Evolutionary conservation across 345 rosid species (phyloP), one percentile per base, ranked within the genome.

Genomic region (Turnera subulata): DNA sequence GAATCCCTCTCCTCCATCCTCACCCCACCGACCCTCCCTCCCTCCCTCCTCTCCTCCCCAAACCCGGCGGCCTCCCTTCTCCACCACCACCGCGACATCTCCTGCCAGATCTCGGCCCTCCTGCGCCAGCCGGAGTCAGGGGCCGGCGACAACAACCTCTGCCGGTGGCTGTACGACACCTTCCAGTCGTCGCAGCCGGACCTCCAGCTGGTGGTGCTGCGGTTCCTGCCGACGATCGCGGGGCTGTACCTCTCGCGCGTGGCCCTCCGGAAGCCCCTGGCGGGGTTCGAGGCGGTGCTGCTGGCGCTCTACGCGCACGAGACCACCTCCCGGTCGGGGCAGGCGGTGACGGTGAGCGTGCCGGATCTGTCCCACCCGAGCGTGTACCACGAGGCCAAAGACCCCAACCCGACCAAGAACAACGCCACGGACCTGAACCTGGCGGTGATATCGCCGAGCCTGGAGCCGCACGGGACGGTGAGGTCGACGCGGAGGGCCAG

Each of bases 151-250:
- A 72, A 83, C 68, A 82, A 77, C 61, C 89, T 89, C 59, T 92
- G 94, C 56, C 85, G 93, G 6, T 89, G 98, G 98, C 84, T 92
- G 42, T 92, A 86, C 69, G 93, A 92, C 58, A 84, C 96, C 6
- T 89, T 92, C 69, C 93, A 89, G 53, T 74, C 86, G 57, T 6
- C 73, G 10, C 73, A 81, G 22, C 80, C 89, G 0, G 55, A 76
- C 1, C 88, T 86, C 38, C 93, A 83, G 59, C 84, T 89, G 59
- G 81, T 83, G 15, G 88, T 89, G 71, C 81, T 82, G 56, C 89
- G 88, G 14, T 81, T 73, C 81, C 75, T 86, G 42, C 95, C 95
- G 45, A 37, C 73, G 29, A 62, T 92, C 47, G 81, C 86, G n/a
- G 89, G 86, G 2, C 66, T 79, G 29, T 92, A 92, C 77, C 91